A percentile compares a stretch with the other conserved stretches of the same genome.
These are phyloP conservation scores for Fraxinus nigra DNA, from an alignment of 305 asterid species.

Conservation along the genomic window DNA sequence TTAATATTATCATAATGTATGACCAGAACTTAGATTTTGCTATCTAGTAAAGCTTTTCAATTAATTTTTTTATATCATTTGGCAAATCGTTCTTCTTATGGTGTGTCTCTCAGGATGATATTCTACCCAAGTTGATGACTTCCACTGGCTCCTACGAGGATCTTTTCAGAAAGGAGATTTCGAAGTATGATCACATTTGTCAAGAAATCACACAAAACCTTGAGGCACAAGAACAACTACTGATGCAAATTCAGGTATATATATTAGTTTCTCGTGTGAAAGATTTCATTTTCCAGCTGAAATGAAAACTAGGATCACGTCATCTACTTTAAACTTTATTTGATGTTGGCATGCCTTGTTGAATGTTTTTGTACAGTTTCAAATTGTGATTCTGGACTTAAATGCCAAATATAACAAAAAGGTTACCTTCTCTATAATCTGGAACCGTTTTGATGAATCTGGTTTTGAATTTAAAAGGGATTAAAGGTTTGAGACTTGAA, in stretches of 20 bases:
- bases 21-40: not conserved
- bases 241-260: slow-evolving; percentile 88
- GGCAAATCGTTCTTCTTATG: slow-evolving; percentile 19
- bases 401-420: not conserved
- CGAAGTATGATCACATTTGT: slow-evolving; percentile 79
- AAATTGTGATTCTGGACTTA: slow-evolving; percentile 2
- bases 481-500: not conserved
- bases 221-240: slow-evolving; percentile 72
- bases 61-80: not conserved
- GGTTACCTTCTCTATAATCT: not conserved
- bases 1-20: not conserved
- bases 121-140: slow-evolving; percentile 92
- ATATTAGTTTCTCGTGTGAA: slow-evolving; percentile 16
- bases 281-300: not conserved
- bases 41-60: not conserved
- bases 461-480: not conserved
- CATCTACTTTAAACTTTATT: slow-evolving; percentile 6
- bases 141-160: slow-evolving; percentile 88
- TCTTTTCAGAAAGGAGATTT: slow-evolving; percentile 87
- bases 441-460: not conserved
- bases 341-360: not conserved
- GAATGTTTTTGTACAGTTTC: not conserved
- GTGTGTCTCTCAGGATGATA: slow-evolving; percentile 73
- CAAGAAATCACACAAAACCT: slow-evolving; percentile 81
- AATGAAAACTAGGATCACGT: not conserved